phyloP scores from a whole-genome alignment of 2,329 filamentous ascomycete species.

The Fusarium foetens region DNA sequence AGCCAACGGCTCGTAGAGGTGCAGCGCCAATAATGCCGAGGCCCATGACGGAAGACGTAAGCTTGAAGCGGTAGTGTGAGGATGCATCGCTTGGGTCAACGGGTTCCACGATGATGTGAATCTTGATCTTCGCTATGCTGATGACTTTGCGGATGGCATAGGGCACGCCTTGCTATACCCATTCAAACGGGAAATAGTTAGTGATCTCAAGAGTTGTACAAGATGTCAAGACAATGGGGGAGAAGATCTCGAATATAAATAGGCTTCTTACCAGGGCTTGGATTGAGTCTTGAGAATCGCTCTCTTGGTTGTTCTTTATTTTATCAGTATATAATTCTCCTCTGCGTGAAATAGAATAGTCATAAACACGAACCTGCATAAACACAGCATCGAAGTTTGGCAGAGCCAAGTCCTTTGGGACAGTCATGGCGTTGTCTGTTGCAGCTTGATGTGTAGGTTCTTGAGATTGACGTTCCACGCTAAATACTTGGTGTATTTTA shows the following conservation, averaged over 20 bases:
- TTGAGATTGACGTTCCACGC: fast-evolving
- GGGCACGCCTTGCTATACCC: neutral
- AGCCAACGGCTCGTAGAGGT: neutral
- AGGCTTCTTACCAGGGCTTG: neutral
- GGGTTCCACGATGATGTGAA: neutral
- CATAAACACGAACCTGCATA: neutral
- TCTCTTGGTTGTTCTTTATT: neutral
- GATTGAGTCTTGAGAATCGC: neutral
- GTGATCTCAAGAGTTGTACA: fast-evolving
- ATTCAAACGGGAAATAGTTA: fast-evolving
- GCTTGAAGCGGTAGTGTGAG: neutral
- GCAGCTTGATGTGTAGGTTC: fast-evolving
- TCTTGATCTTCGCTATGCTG: neutral
- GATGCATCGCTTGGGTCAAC: neutral
- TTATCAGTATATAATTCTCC: too few relatives aligned
- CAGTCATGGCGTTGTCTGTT: neutral
- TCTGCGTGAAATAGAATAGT: too few relatives aligned
- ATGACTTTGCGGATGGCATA: neutral
- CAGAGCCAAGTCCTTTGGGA: neutral
- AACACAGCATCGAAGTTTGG: neutral
- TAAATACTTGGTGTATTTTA: neutral
- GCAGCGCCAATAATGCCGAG: neutral
- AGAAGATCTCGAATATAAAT: too few relatives aligned
- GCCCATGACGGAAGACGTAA: neutral
- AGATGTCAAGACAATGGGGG: too few relatives aligned